Evolutionary conservation across 2,329 filamentous ascomycete genomes (phyloP).

Genomic region (Arachnopeziza araneosa): DNA sequence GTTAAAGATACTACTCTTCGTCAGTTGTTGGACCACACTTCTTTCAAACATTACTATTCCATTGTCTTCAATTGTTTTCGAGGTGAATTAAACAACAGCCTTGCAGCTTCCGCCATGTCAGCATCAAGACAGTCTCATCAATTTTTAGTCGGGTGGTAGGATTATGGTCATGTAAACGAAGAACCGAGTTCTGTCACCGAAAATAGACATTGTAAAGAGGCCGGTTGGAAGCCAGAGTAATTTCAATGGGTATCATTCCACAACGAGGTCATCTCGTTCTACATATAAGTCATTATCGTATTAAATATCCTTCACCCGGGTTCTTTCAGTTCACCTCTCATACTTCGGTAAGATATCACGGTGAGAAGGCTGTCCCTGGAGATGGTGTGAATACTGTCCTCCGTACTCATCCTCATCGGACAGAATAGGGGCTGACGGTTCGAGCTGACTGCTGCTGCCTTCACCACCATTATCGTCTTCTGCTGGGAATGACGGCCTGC

Average conservation of each 20-base stretch:
- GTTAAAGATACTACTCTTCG: no score
- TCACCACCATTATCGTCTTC: conserved; percentile 36
- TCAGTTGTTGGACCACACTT: no score
- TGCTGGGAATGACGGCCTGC: conserved; percentile 48
- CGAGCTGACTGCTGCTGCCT: conserved; percentile 22
- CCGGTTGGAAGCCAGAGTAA: background rate
- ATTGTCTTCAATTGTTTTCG: no score
- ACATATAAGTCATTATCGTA: background rate
- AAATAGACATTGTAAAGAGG: background rate
- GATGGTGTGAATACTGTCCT: conserved; percentile 15
- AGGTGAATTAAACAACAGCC: no score
- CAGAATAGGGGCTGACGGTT: conserved; percentile 55
- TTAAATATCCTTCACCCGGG: background rate
- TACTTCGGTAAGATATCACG: conserved; percentile 28
- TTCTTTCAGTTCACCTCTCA: conserved; percentile 22
- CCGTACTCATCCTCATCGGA: conserved; percentile 48
- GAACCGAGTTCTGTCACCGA: no score
- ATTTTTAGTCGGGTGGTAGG: no score
- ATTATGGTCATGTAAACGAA: no score
- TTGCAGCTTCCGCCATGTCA: no score
- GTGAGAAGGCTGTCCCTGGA: conserved; percentile 5
- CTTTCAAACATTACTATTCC: no score
- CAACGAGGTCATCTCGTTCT: background rate
- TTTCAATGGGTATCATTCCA: background rate
- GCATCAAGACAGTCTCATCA: no score